Evolutionary conservation across 345 rosid species (phyloP), one percentile per base, ranked within the genome.

Genomic region (Citrus inodora): DNA sequence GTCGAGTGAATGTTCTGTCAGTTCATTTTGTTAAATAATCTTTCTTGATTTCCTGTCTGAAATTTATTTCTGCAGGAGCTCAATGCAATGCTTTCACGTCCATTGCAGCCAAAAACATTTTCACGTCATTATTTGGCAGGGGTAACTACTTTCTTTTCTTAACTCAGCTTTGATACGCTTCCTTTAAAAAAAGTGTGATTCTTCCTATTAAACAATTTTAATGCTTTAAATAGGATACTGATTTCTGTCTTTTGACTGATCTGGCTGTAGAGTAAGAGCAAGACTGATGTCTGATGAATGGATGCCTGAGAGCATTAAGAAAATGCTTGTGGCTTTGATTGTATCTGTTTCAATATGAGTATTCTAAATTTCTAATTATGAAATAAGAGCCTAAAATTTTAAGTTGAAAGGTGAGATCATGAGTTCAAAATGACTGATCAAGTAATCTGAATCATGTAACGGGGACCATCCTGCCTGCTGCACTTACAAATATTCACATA

Each of bases 111-210:
- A 27, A 92, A 86, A 70, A 81, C 93, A 75, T 92, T 96, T 87
- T 96, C 99, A 37, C 90, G 85, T 83, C 92, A 92, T 68, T 95
- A 88, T 86, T 91, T 90, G 83, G 94, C 99, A 4, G 99, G 96
- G 92, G 99, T 94, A 87, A 82, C 67, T 81, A 76, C 68, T 65
- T n/a, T 28, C 37, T 51, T 63, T 40, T 6, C 33, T 62, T 59
- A 25, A 28, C 35, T 76, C 68, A 9, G 68, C 32, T 70, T 78
- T 56, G 38, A 64, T 48, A 46, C 19, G 5, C 16, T 79, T 32
- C 48, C 19, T 78, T 46, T 71, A 11, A 16, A 3, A 33, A 55
- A 46, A 53, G 21, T 76, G 27, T 30, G 60, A 22, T 64, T 75
- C 46, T 75, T 64, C 0, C 70, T 30, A 11, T 62, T 62, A 1